Percentiles rank a stretch among this genome's conserved stretches.
Conservation (phyloP, 441 rosid species). For the Erodium trifolium region DNA sequence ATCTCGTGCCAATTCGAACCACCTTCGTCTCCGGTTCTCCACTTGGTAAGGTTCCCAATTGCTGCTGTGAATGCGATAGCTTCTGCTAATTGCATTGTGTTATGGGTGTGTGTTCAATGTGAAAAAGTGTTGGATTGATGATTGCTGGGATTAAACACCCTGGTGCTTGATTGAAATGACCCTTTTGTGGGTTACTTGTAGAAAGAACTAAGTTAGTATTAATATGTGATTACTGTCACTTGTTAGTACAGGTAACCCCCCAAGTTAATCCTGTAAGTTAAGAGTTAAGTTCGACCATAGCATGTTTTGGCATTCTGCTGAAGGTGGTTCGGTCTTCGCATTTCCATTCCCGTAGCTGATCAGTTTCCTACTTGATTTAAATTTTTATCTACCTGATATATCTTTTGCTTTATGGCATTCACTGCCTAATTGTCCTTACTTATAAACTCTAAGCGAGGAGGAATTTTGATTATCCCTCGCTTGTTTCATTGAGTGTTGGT, state of each 20-base stretch:
- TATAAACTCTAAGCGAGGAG: background rate
- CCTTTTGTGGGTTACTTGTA: background rate
- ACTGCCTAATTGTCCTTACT: background rate
- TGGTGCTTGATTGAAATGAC: background rate
- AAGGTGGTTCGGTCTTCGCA: background rate
- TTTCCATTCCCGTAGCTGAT: background rate
- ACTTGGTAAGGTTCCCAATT: background rate
- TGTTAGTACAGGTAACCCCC: too few relatives aligned
- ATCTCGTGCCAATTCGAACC: background rate
- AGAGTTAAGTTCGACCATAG: background rate
- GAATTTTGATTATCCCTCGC: background rate
- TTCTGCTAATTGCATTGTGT: background rate
- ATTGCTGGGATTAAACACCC: background rate
- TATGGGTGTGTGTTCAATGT: background rate
- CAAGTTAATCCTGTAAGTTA: too few relatives aligned
- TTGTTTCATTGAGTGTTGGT: background rate
- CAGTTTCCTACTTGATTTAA: background rate
- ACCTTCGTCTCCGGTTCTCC: constrained; percentile 1
- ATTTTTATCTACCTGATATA: background rate
- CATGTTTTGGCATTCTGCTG: background rate
- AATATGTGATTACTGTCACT: background rate
- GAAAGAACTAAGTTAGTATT: background rate
- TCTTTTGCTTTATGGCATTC: background rate
- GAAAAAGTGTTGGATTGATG: background rate
- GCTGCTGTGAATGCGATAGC: background rate